Conservation (phyloP, 2,329 filamentous ascomycete species). For the Penicillium polonicum region DNA sequence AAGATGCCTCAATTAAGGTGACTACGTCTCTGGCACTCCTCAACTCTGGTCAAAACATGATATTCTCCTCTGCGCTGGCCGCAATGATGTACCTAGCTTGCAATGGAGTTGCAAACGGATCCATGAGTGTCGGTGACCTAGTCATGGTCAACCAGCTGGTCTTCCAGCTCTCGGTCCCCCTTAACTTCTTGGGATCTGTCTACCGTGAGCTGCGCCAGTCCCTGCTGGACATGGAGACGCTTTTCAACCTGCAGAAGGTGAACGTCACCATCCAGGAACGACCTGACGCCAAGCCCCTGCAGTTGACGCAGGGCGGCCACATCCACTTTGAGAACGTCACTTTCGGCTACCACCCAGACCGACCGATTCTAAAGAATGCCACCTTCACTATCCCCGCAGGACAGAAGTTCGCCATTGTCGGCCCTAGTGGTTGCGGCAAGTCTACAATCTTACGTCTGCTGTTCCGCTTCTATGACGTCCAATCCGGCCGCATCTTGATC, state of each 20-base stretch:
- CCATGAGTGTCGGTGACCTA: conserved; percentile 86
- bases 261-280: conserved; percentile 82
- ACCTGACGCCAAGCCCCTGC: conserved; percentile 69
- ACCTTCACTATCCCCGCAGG: conserved; percentile 88
- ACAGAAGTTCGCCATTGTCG: conserved; percentile 93
- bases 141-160: conserved; percentile 99
- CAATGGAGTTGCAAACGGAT: conserved; percentile 77
- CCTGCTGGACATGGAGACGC: conserved; percentile 94
- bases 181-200: conserved; percentile 97
- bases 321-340: conserved; percentile 93
- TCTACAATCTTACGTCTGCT: conserved; percentile 86
- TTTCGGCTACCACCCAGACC: conserved; percentile 85
- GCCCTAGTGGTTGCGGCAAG: conserved; percentile 93
- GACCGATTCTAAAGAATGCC: conserved; percentile 82
- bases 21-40: conserved; percentile 89
- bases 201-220: conserved; percentile 95
- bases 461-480: conserved; percentile 92
- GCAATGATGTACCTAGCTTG: conserved; percentile 98
- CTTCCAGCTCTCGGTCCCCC: conserved; percentile 92
- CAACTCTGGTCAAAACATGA: conserved; percentile 94
- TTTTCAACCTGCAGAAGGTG: conserved; percentile 96
- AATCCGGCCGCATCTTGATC: conserved; percentile 80
- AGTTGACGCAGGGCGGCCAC: conserved; percentile 74
- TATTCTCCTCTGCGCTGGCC: conserved; percentile 90
- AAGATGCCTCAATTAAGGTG: conserved; percentile 94